Conservation (phyloP, 345 rosid species). For the Noccaea bulbosa region DNA sequence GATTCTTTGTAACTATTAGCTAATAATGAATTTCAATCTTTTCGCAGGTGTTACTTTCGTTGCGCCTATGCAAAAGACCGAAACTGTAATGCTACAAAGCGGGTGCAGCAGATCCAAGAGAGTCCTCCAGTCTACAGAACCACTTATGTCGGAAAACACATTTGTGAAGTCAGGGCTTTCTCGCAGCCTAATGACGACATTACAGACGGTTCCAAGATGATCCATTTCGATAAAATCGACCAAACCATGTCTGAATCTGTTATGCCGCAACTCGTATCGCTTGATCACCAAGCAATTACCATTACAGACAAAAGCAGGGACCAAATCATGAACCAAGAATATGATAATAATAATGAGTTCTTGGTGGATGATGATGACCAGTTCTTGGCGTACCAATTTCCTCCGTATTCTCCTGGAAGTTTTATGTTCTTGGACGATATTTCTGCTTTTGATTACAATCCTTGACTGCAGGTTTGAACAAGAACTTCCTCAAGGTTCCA, state of each 20-base stretch:
- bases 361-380: constrained; percentile 19
- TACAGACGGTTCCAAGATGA: constrained; percentile 14
- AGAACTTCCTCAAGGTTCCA: neutral
- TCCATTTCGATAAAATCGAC: constrained; percentile 1
- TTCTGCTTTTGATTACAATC: constrained; percentile 1
- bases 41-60: constrained; percentile 48
- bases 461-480: neutral
- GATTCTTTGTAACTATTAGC: neutral
- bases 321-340: constrained; percentile 16
- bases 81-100: constrained; percentile 52
- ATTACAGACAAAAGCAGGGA: neutral
- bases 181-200: constrained; percentile 2
- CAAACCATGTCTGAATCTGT: neutral
- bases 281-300: neutral
- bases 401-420: neutral
- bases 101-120: constrained; percentile 44
- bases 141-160: constrained; percentile 46
- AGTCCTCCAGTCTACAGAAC: constrained; percentile 41
- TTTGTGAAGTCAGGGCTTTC: constrained; percentile 19
- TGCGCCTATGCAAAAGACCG: constrained; percentile 49
- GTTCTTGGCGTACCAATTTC: neutral
- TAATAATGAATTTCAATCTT: neutral
- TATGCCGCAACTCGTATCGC: constrained; percentile 6
- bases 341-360: constrained; percentile 5
- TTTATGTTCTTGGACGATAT: constrained; percentile 1